Evolutionary conservation across 495 filamentous ascomycete genomes (phyloP).

Genomic region (Tuber calosporum): DNA sequence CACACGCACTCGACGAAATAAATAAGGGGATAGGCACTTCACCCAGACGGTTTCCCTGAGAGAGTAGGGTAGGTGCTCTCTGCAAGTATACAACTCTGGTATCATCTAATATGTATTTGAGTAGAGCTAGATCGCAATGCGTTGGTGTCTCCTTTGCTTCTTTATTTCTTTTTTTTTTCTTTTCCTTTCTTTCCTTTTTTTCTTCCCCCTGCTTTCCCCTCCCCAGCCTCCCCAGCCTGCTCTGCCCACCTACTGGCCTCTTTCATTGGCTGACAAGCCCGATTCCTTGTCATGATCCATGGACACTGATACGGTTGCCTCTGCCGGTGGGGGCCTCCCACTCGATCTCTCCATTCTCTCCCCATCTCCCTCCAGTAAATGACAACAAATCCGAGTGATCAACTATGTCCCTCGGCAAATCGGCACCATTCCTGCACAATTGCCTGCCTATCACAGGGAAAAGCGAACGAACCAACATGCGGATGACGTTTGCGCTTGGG

Average conservation of each 20-base stretch:
- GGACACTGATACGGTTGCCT: no score
- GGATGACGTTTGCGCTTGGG: neutral
- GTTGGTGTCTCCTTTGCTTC: neutral
- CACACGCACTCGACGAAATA: neutral
- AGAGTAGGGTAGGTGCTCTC: no score
- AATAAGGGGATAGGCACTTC: no score
- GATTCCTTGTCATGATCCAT: neutral
- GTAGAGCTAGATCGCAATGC: neutral
- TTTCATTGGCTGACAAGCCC: neutral
- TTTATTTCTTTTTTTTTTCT: neutral
- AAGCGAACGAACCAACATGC: neutral
- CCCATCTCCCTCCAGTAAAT: neutral
- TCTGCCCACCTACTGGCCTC: neutral
- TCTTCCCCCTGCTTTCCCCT: neutral
- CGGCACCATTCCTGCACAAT: neutral
- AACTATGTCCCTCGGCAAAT: neutral
- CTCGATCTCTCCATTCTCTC: neutral
- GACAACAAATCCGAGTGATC: neutral
- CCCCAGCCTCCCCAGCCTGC: neutral
- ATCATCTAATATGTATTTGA: no score
- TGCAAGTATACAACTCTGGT: no score
- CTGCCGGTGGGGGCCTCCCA: neutral
- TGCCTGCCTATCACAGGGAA: neutral
- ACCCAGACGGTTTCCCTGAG: no score
- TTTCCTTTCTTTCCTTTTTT: no score